These are phyloP conservation scores for Verbena officinalis DNA, from an alignment of 257 asterid genomes.

Conservation along the genomic window DNA sequence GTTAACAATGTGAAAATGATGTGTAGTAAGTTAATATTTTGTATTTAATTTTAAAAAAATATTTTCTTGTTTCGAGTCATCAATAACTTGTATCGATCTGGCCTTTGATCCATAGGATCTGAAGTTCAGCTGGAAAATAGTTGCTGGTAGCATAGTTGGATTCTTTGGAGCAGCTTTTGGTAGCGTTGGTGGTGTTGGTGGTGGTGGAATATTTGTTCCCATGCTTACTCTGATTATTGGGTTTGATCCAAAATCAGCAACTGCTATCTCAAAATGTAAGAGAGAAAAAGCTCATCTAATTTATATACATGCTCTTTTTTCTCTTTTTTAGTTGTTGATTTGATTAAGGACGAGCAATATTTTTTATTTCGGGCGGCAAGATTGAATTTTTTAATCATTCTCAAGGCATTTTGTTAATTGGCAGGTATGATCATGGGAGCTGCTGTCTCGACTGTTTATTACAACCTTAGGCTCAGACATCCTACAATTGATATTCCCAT, in stretches of 20 bases:
- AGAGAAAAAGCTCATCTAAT: neutral
- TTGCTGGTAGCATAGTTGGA: slow-evolving; percentile 81
- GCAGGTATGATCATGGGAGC: slow-evolving; percentile 99
- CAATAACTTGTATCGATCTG: neutral
- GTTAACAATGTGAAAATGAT: slow-evolving; percentile 1
- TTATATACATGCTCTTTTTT: too few relatives aligned
- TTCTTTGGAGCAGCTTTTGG: slow-evolving; percentile 98
- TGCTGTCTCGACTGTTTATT: slow-evolving; percentile 86
- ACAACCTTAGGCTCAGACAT: slow-evolving; percentile 87
- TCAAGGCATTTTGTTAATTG: slow-evolving; percentile 14
- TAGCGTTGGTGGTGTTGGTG: slow-evolving; percentile 98
- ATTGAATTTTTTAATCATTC: neutral
- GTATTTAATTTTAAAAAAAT: neutral
- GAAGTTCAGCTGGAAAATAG: slow-evolving; percentile 71
- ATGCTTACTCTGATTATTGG: slow-evolving; percentile 90
- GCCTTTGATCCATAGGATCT: slow-evolving; percentile 56
- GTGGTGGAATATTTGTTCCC: slow-evolving; percentile 96
- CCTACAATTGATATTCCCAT: slow-evolving; percentile 93
- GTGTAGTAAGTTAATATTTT: neutral
- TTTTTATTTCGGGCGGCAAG: too few relatives aligned
- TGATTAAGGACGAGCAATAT: too few relatives aligned
- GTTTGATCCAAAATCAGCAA: slow-evolving; percentile 90
- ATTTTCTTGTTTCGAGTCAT: slow-evolving; percentile 12
- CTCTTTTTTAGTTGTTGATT: too few relatives aligned
- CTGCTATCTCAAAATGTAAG: slow-evolving; percentile 98